phyloP scores from a whole-genome alignment of 2,329 filamentous ascomycete genomes.

The Talaromyces islandicus region DNA sequence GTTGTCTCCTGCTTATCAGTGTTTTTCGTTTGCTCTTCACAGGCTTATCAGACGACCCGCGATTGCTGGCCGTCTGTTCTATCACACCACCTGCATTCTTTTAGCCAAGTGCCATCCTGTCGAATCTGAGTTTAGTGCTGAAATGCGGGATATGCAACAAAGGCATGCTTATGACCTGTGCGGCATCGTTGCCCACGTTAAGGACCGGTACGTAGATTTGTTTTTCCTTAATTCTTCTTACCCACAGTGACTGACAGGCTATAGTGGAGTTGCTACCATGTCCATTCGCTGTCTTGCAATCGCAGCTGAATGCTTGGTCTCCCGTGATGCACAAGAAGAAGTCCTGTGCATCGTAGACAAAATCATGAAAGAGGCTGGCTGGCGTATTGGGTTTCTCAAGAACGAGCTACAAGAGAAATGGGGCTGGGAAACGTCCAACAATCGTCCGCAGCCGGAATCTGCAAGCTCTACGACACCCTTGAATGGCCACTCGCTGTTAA shows the following conservation, averaged over 20 bases:
- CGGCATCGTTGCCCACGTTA: slow-evolving; percentile 79
- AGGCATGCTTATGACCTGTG: slow-evolving; percentile 80
- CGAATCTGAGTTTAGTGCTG: slow-evolving; percentile 51
- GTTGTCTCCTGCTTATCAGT: background rate
- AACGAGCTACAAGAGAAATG: slow-evolving; percentile 68
- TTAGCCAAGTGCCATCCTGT: slow-evolving; percentile 74
- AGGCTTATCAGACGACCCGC: slow-evolving; percentile 79
- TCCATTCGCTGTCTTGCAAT: slow-evolving; percentile 74
- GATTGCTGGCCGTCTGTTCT: slow-evolving; percentile 77
- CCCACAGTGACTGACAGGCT: background rate
- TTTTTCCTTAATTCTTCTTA: background rate
- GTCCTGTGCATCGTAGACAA: slow-evolving; percentile 69
- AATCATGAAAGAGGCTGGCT: slow-evolving; percentile 71
- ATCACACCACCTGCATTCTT: slow-evolving; percentile 78
- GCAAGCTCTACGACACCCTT: slow-evolving; percentile 1
- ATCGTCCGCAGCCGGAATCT: slow-evolving; percentile 22
- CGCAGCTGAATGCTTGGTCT: slow-evolving; percentile 65
- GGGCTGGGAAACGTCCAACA: slow-evolving; percentile 56
- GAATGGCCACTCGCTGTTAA: slow-evolving; percentile 13
- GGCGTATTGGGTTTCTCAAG: slow-evolving; percentile 68
- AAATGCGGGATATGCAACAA: slow-evolving; percentile 65
- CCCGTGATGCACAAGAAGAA: slow-evolving; percentile 70
- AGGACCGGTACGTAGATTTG: slow-evolving; percentile 54
- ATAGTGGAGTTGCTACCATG: slow-evolving; percentile 66
- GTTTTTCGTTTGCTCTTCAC: slow-evolving; percentile 5